Base-by-base conservation (phyloP, 805 yeast genomes). In the Pichia californica region DNA sequence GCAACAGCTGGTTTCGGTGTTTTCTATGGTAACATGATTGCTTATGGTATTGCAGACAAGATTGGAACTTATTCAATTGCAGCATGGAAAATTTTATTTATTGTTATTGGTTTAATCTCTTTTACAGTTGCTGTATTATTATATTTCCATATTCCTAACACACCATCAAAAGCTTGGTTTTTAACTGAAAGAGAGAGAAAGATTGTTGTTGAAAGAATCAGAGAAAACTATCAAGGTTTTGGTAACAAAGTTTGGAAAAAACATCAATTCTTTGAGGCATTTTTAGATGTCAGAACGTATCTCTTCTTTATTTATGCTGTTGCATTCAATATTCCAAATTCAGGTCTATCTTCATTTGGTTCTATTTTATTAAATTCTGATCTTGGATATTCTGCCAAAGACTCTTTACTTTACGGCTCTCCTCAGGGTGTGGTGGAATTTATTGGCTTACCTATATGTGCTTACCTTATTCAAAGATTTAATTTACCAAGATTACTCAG, bases 331-430 rank as follows among this genome's bases (percentile, higher is more conserved):
- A 68, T 58, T 36, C 69, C 55, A 61, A 58, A 58, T 37, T 62
- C 68, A 50, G 69, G 64, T 21, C 51, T 67, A 71, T 46, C 80
- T 73, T 48, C 73, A 37, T 69, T 76, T 48, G 71, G 71, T 16
- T 71, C 67, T 45, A 56, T 66, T 15, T 50, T 67, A 18, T 51
- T 68, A 19, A 32, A 31, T n/a, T 50, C 44, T 40, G 61, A 61
- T 8, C 63, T 57, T 46, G 68, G 66, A 2, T 65, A 56, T 23
- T 23, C 25, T 9, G 6, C 25, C 9, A 23, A 23, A 3, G 25
- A 23, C 25, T 23, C 25, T 9, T 49, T 26, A 11, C 38, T 50
- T n/a, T 49, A 53, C 50, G 56, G 57, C 14, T 50, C 55, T 35
- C 57, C 56, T 5, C 53, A 53, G 26, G 62, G 63, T 39, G 66